Conservation (phyloP, 108 stramenopile species). For the Skeletonema costatum region DNA sequence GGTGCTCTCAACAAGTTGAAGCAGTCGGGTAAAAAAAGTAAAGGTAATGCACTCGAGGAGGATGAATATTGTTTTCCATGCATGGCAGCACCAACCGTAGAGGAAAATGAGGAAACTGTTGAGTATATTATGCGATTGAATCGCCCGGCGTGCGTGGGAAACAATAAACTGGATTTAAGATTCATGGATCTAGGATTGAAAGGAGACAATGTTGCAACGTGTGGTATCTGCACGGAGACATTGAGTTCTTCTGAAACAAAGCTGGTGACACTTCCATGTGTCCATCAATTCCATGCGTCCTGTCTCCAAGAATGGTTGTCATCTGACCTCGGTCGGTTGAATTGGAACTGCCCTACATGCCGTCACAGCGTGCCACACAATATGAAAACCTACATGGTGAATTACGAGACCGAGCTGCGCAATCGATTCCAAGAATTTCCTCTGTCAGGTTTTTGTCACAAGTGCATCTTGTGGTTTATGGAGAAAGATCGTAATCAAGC, state of each 20-base stretch:
- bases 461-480: constrained; percentile 17
- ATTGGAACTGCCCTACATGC: constrained; percentile 23
- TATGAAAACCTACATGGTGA: constrained; percentile 5
- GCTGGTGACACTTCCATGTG: constrained; percentile 18
- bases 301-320: constrained; percentile 16
- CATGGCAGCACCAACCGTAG: neutral
- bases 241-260: constrained; percentile 4
- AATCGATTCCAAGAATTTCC: constrained; percentile 29
- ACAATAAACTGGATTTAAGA: constrained; percentile 21
- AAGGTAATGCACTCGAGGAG: constrained; percentile 10
- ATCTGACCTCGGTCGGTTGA: constrained; percentile 10
- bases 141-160: constrained; percentile 12
- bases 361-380: constrained; percentile 13
- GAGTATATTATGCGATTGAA: constrained; percentile 8
- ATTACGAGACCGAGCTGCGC: constrained; percentile 11
- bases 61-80: constrained; percentile 23
- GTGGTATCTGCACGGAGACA: constrained; percentile 7
- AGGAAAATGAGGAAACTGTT: neutral
- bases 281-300: constrained; percentile 23
- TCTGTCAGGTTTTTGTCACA: constrained; percentile 17
- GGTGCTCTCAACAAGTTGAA: constrained; percentile 6
- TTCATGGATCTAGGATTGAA: constrained; percentile 27
- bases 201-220: constrained; percentile 5
- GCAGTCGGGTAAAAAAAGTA: neutral
- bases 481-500: constrained; percentile 8